phyloP scores from a whole-genome alignment of 768 basidiomycete genomes.

The Neoboletus magnificus region DNA sequence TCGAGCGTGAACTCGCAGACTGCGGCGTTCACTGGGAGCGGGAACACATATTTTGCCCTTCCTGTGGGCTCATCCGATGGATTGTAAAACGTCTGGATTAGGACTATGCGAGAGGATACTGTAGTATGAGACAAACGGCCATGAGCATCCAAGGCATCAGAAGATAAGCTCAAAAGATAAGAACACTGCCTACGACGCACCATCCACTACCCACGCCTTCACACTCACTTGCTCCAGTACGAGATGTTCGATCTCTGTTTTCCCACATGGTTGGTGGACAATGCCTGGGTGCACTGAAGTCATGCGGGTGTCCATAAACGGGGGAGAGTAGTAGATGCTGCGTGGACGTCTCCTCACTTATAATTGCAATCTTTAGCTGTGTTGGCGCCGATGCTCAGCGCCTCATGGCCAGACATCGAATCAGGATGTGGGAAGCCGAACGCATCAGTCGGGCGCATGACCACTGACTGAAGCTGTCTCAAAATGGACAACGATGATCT shows the following conservation, averaged over 20 bases:
- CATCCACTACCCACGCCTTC: slow-evolving; percentile 42
- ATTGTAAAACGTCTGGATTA: slow-evolving; percentile 43
- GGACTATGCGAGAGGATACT: slow-evolving; percentile 45
- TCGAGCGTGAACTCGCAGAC: slow-evolving; percentile 54
- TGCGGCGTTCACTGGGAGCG: slow-evolving; percentile 52
- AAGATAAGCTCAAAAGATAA: slow-evolving; percentile 4
- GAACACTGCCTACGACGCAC: slow-evolving; percentile 22
- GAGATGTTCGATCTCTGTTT: slow-evolving; percentile 30
- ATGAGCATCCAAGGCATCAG: background rate
- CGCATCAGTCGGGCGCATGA: background rate
- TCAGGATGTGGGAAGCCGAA: slow-evolving; percentile 5
- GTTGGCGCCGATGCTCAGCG: background rate
- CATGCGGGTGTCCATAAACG: slow-evolving; percentile 10
- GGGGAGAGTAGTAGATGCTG: slow-evolving; percentile 5
- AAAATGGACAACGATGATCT: background rate
- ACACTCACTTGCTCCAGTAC: slow-evolving; percentile 41
- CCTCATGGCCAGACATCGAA: slow-evolving; percentile 1
- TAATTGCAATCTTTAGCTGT: slow-evolving; percentile 12
- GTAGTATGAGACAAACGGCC: background rate
- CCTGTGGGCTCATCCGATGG: slow-evolving; percentile 35
- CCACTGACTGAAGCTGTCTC: background rate
- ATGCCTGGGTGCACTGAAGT: slow-evolving; percentile 26
- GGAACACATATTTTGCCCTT: slow-evolving; percentile 55
- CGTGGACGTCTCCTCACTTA: background rate
- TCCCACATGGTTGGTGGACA: slow-evolving; percentile 27